Evolutionary conservation across 306 rosid species (phyloP), one percentile per base, ranked within the genome.

Genomic region (Dalbergia cultrata): DNA sequence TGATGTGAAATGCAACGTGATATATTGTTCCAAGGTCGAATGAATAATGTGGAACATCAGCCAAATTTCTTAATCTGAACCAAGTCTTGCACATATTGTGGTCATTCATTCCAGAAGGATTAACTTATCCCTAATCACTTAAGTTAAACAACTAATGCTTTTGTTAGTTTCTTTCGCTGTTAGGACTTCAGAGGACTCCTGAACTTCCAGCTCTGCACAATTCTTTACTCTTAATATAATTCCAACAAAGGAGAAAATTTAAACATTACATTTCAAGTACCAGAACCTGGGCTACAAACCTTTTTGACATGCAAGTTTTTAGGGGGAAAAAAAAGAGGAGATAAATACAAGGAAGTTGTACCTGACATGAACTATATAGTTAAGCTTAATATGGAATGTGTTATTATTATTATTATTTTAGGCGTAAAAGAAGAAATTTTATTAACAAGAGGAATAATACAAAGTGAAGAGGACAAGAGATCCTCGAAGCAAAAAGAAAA

Each of bases 11-110:
- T 50, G 44, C n/a, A 22, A 62, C 19, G 18, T 37, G 41, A 53
- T 58, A 60, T 68, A 8, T 17, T 18, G 63, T 18, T 70, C 16
- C 54, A 81, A 53, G 56, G 31, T 52, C 58, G 44, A 64, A 72
- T 22, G 70, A 69, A 58, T 69, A 14, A 33, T 57, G 69, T 31
- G 61, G 39, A 50, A 65, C 35, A 75, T 9, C 17, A 17, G 17
- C 66, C 54, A 52, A 39, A 57, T 43, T 50, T 57, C 39, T 67
- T 67, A 68, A 67, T 33, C 44, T 75, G 64, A 53, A 67, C 65
- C 56, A 33, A 17, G 70, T 33, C 35, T 78, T 9, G 47, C 70
- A 67, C 49, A 56, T 64, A 60, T 10, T 37, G 33, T 12, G 64
- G 35, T 61, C 50, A 56, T 71, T 61, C 50, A 56, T 71, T 39